Evolutionary conservation across 176 grass and related monocot genomes (phyloP), one percentile per base, ranked within the genome.

Genomic region (Saccharum spontaneum): DNA sequence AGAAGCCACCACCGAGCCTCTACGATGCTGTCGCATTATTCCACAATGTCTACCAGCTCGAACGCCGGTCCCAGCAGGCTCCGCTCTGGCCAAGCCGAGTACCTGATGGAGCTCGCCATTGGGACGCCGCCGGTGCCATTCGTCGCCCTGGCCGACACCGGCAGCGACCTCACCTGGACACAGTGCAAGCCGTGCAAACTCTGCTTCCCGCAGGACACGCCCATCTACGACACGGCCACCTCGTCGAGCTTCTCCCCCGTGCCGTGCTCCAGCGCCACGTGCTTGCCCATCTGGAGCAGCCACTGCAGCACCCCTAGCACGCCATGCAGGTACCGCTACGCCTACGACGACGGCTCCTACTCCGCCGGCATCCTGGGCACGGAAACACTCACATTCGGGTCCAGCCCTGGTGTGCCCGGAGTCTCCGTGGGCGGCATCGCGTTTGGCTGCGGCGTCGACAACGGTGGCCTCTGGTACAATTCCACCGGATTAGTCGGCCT

Each of bases 401-500:
- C n/a, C 0, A 7, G 6, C 23, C 45, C n/a, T 4, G 20, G 8
- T 31, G 16, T 0, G 14, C 43, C 30, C 0, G 12, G 22, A 0
- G 37, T 33, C 54, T 45, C 41, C 4, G 65, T 82, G 22, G 77
- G 36, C 33, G 61, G 83, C 66, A 50, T 83, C 33, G 24, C 50
- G 20, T 86, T 90, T 11, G 83, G 78, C 3, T 79, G 83, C 26
- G 78, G 83, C 37, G 38, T 24, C n/a, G 72, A 75, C 28, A 88
- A 83, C 0, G 49, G 34, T 0, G 46, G 72, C 20, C 46, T 70
- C 41, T 83, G 45, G 5, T 73, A 49, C 44, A 89, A 86, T 26
- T 84, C 84, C 15, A 77, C 80, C 15, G 89, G 84, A n/a, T 44
- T 72, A 0, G 71, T 87, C 17, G 84, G 89, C 7, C 67, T 87